Evolutionary conservation across 352 stramenopile genomes (phyloP).

Genomic region (Phytophthora boehmeriae): DNA sequence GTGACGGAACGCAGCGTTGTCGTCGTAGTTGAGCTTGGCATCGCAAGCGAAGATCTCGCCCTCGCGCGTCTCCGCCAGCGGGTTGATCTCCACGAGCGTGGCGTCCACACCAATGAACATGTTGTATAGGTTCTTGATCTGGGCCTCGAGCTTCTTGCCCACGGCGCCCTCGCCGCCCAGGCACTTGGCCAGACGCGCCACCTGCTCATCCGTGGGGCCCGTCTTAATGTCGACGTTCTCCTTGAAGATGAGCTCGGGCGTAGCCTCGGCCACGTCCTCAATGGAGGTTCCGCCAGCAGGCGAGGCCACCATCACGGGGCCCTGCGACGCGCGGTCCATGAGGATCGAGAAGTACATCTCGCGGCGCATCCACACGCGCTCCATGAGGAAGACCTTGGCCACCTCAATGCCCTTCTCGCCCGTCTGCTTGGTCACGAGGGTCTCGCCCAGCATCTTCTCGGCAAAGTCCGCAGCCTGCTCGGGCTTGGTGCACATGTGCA

Average conservation of each 20-base stretch:
- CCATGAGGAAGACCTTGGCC: constrained; percentile 92
- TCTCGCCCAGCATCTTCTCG: constrained; percentile 93
- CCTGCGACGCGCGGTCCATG: constrained; percentile 96
- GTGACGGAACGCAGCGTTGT: constrained; percentile 98
- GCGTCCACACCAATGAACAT: constrained; percentile 97
- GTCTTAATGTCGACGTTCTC: constrained; percentile 95
- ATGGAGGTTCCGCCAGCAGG: constrained; percentile 95
- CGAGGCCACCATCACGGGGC: constrained; percentile 96
- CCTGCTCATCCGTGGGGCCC: constrained; percentile 88
- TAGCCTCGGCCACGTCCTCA: constrained; percentile 96
- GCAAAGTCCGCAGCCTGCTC: constrained; percentile 83
- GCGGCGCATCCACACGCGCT: constrained; percentile 92
- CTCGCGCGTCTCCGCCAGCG: constrained; percentile 96
- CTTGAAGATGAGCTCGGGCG: constrained; percentile 94
- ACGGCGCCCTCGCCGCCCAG: constrained; percentile 65
- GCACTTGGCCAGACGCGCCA: constrained; percentile 73
- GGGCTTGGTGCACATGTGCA: constrained; percentile 95
- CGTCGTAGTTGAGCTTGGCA: constrained; percentile 99
- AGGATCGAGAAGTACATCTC: constrained; percentile 99
- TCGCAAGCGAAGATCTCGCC: constrained; percentile 96
- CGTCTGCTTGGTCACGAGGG: constrained; percentile 97
- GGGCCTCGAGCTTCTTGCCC: constrained; percentile 65
- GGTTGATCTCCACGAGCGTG: constrained; percentile 99
- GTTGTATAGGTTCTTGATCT: constrained; percentile 93
- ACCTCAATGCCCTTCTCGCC: constrained; percentile 87